These are phyloP conservation scores for Cerioporus squamosus DNA, from an alignment of 1,284 basidiomycete species.

Conservation along the genomic window DNA sequence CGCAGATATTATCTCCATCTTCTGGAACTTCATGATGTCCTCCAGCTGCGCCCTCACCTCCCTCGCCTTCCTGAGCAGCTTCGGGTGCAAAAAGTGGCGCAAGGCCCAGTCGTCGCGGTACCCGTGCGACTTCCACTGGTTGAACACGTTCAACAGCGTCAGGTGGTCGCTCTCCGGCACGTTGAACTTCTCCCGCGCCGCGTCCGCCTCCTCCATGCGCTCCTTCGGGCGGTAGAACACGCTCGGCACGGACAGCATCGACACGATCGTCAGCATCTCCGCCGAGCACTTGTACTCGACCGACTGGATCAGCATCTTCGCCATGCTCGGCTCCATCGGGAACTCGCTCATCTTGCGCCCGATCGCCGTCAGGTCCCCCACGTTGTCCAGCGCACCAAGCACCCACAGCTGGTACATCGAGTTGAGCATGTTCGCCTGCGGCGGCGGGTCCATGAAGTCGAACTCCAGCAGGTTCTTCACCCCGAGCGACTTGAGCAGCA, in stretches of 20 bases:
- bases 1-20: constrained; percentile 88
- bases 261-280: constrained; percentile 98
- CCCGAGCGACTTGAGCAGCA: constrained; percentile 97
- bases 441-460: constrained; percentile 99
- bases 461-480: constrained; percentile 98
- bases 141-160: constrained; percentile 95
- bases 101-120: constrained; percentile 94
- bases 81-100: constrained; percentile 96
- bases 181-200: constrained; percentile 97
- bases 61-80: constrained; percentile 91
- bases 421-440: constrained; percentile 94
- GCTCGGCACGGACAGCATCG: constrained; percentile 97
- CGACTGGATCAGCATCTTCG: constrained; percentile 97
- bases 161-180: constrained; percentile 98
- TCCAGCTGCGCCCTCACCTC: constrained; percentile 97
- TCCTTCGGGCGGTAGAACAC: constrained; percentile 97
- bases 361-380: constrained; percentile 91
- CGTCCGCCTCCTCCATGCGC: constrained; percentile 94
- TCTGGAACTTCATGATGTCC: constrained; percentile 99
- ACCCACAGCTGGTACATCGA: constrained; percentile 99
- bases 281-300: constrained; percentile 92
- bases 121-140: constrained; percentile 97
- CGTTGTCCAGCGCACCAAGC: constrained; percentile 94
- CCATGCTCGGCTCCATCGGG: constrained; percentile 97
- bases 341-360: constrained; percentile 99